A percentile compares a stretch with the other conserved stretches of the same genome.
phyloP scores from a whole-genome alignment of 2,329 filamentous ascomycete species.

The Microdochium nivale region DNA sequence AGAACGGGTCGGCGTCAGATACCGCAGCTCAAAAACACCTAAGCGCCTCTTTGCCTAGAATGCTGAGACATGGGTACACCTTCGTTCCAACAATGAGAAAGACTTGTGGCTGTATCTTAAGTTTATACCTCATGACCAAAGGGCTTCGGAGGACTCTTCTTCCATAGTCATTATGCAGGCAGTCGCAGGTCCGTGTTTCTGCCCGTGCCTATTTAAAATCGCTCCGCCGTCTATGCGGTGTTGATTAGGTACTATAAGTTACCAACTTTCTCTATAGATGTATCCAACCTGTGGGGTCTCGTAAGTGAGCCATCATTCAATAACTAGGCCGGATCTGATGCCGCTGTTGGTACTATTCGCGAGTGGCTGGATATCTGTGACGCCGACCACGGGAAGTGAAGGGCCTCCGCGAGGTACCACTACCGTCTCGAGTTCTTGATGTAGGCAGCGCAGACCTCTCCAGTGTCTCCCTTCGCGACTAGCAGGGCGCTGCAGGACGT shows the following conservation, averaged over 20 bases:
- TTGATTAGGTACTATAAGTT: not conserved
- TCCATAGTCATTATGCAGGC: too few relatives aligned
- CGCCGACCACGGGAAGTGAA: not conserved
- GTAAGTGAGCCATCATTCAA: not conserved
- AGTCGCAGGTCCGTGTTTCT: too few relatives aligned
- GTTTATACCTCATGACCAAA: too few relatives aligned
- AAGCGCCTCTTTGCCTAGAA: too few relatives aligned
- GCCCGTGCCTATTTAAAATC: too few relatives aligned
- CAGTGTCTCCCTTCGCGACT: not conserved
- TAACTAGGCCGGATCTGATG: not conserved
- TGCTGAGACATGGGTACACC: too few relatives aligned
- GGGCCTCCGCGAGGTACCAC: not conserved
- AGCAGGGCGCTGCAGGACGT: not conserved
- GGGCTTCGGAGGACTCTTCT: too few relatives aligned
- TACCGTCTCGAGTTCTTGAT: not conserved
- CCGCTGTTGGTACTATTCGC: not conserved
- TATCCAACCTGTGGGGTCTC: not conserved
- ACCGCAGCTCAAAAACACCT: too few relatives aligned
- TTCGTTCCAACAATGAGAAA: too few relatives aligned
- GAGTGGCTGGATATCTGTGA: not conserved
- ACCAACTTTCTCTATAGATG: not conserved
- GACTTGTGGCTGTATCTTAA: too few relatives aligned
- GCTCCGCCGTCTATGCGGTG: too few relatives aligned
- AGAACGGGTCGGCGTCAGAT: too few relatives aligned
- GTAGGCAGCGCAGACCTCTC: not conserved